Evolutionary conservation across 148 eudicot genomes (phyloP), one percentile per base, ranked within the genome.

Genomic region (Heliamphora exappendiculata): DNA sequence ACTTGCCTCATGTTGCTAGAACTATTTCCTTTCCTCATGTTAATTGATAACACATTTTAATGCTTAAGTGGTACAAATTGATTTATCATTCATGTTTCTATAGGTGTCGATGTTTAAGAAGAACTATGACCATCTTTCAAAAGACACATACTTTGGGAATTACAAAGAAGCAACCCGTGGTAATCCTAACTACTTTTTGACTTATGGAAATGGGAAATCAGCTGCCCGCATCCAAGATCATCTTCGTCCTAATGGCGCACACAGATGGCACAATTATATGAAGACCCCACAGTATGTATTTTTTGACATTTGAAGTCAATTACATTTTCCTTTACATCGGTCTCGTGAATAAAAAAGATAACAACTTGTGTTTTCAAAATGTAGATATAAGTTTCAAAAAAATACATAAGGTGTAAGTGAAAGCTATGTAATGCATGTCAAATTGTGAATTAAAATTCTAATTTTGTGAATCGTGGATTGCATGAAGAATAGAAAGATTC

Each of bases 61-160:
- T 72, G 39, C 24, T 26, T 68, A 44, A 5, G 4, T 12, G 14
- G 5, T 29, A 28, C 33, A 64, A 51, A 63, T 28, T 76, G 53
- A 68, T 49, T 24, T 5, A 41, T 37, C 29, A 8, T 39, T 76
- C 37, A 62, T n/a, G 44, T 70, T 75, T 50, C 28, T 57, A 12
- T 58, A 90, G 93, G 89, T 90, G 5, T 88, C 98, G 49, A 91
- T 93, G 98, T 93, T 93, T 81, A 93, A 93, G 87, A 91, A 86
- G 86, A 93, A 93, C 55, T 93, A 91, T 81, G 98, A 93, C 80
- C 98, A 93, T 86, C 87, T 91, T 36, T 90, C 96, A 16, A 91
- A 87, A 75, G 98, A 93, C 65, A 89, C 90, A 3, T 93, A 93
- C 84, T 93, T 91, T 85, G 93, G 92, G 70, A 88, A 85, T 89